Evolutionary conservation across 805 yeast species (phyloP), one percentile per base, ranked within the genome.

Genomic region (Vanderwaltozyma tropicalis): DNA sequence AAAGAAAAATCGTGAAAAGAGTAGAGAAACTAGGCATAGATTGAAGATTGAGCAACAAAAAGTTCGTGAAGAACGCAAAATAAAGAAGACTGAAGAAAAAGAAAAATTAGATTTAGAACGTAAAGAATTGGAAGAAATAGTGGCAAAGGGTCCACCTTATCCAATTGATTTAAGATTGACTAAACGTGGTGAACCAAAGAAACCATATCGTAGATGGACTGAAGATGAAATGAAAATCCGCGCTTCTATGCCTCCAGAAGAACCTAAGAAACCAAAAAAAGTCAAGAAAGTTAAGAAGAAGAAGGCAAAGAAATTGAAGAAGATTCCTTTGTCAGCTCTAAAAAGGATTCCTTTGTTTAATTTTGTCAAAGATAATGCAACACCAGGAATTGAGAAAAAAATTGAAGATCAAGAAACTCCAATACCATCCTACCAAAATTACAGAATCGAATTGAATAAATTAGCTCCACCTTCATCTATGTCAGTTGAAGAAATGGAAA

Each of bases 61-160:
- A 26, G 21, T 29, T 26, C 43, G 46, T 15, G 48, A 45, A 31
- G 51, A 50, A 18, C 50, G 50, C 28, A 43, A 37, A 31, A 31
- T 35, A 14, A 43, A 35, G 36, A 56, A 50, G 37, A 46, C 43
- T 30, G 44, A 43, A 24, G 50, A 47, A 15, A 43, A 46, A 33
- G 47, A 48, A 25, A 49, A 46, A 32, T 34, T 36, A 14, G 53
- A 47, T 24, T 33, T 25, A 17, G 61, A 56, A 29, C 42, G 49
- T 35, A 53, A 48, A 31, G 59, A 55, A 38, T 41, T 59, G 13
- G 54, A 49, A 33, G 53, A 45, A 14, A 52, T 56, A 20, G 61
- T 55, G 11, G 52, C 60, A 2, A 49, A 38, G 27, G 62, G 62
- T 6, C 58, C 62, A 14, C 63, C 62, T 15, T 56, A 58, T 42